Evolutionary conservation across 2,329 filamentous ascomycete genomes (phyloP), one percentile per base, ranked within the genome.

Genomic region (Aspergillus sp.): DNA sequence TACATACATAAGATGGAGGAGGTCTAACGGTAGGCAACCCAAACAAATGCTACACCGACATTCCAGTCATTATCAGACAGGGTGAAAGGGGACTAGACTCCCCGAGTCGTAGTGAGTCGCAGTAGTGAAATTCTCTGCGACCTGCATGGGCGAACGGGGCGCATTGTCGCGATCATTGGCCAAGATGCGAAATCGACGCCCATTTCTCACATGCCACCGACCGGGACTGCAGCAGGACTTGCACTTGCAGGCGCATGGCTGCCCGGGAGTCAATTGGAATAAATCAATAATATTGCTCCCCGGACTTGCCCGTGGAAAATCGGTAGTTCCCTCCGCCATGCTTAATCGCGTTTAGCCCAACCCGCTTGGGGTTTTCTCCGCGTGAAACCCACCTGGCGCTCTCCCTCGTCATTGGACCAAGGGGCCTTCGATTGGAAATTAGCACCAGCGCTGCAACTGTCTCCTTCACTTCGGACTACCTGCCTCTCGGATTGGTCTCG

Each of bases 271-370:
- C 31, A 26, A 26, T 26, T 29, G 20, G 26, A 52, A 6, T 52
- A 6, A 26, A 9, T 29, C 11, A 6, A 3, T 12, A 36, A 14
- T 36, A 12, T 11, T 47, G 12, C 14, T 42, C 50, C 50, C 29
- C 50, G 36, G 29, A 22, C 45, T 47, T 24, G 20, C 45, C 45
- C 45, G 22, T 47, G 20, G 45, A 16, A 47, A 47, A 5, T 47
- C 16, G 45, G 45, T 47, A 47, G 18, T 24, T 49, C 47, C 24
- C 46, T 59, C 32, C 31, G 56, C 46, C 52, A 52, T 54, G 56
- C 56, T 58, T 58, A 46, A 58, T 58, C 31, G 52, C 56, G 56
- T 31, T 52, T 58, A 54, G 56, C 47, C 57, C 52, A 55, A 29
- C 36, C 46, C 49, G 53, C 32, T 56, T 59, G 31, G 49, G 36